A percentile compares a stretch with the other conserved stretches of the same genome.
Conservation (phyloP, 2,329 filamentous ascomycete genomes). For the Beauveria caledonica region DNA sequence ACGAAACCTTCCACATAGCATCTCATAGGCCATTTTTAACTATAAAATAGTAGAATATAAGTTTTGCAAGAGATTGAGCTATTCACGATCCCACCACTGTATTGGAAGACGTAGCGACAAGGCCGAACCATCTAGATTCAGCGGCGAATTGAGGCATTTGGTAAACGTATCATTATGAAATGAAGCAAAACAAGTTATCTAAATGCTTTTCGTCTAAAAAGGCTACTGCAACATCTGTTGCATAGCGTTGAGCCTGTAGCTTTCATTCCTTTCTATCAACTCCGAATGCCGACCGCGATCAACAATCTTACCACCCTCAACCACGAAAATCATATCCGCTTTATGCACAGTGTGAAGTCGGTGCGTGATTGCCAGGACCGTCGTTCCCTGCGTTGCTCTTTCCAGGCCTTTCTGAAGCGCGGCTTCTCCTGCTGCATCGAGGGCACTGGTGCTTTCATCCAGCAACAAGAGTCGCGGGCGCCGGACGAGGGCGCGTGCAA, state of each 20-base stretch:
- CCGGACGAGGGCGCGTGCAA: constrained; percentile 61
- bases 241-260: constrained; percentile 25
- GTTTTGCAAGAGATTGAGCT: no score
- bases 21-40: no score
- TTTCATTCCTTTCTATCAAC: constrained; percentile 16
- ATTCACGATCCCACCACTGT: no score
- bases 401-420: constrained; percentile 56
- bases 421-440: constrained; percentile 56
- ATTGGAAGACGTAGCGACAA: no score
- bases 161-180: neutral
- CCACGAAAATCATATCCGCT: constrained; percentile 39
- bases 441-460: constrained; percentile 66
- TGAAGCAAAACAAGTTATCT: no score
- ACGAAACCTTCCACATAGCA: no score
- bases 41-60: fast-evolving
- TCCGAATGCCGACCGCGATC: constrained; percentile 19
- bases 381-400: constrained; percentile 35
- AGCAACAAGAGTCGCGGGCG: constrained; percentile 59
- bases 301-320: neutral
- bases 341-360: constrained; percentile 38
- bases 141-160: no score
- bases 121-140: no score
- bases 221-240: constrained; percentile 17
- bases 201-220: neutral
- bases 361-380: constrained; percentile 41